Evolutionary conservation across 176 grass and related monocot species (phyloP), one percentile per base, ranked within the genome.

Genomic region (Luzula sylvatica): DNA sequence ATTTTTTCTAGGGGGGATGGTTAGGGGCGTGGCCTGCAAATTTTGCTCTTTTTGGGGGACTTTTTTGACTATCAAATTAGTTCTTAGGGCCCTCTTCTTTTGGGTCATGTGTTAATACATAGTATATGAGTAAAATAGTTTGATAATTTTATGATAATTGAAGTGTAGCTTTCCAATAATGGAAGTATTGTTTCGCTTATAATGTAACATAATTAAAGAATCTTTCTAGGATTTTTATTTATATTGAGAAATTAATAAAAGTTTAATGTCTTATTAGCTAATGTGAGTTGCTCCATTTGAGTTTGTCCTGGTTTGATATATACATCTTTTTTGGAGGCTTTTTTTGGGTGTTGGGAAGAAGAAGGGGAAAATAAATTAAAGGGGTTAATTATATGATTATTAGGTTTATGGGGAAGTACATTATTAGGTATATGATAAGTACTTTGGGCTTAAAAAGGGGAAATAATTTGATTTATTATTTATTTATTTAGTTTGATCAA

Each of bases 21-120:
- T 42, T 56, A 26, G 27, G 55, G 58, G 58, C 49, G 35, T 73
- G 70, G 38, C 56, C 48, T 65, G 70, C 5, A 6, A 73, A 73
- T 45, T 73, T 73, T 11, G 2, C 11, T 54, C 25, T 73, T 73
- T 64, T 23, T 35, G 30, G 70, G 35, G 46, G 47, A 23, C 49
- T 65, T 65, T 55, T 38, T 71, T 71, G 42, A 71, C 67, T 60
- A 46, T 5, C 38, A 42, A 71, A 38, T n/a, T n/a, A 50, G 53
- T 25, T 49, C 18, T 14, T 1, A 50, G 40, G 25, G 13, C 42
- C 54, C 59, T 44, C 19, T 49, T 64, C 46, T 64, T 25, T 30
- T 25, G 26, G 18, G 24, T 64, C 59, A 64, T 39, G 42, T 64
- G 43, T 20, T 47, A 28, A 12, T 20, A 32, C 15, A 47, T 50